phyloP scores from a whole-genome alignment of 2,329 filamentous ascomycete species.

The Ceratocystis variospora region DNA sequence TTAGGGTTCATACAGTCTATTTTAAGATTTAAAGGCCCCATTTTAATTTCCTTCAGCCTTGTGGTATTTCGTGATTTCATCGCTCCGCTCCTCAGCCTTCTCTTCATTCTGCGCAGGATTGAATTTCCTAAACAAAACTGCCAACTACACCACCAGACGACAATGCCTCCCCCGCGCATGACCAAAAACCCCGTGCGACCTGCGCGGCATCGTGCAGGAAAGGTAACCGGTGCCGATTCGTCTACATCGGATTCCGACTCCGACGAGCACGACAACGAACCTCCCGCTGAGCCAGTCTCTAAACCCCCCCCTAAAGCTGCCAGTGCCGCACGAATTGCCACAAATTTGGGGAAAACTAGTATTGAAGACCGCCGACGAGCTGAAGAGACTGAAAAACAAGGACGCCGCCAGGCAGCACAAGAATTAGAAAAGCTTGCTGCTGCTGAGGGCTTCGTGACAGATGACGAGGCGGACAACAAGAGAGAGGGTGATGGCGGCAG shows the following conservation, averaged over 20 bases:
- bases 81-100: neutral
- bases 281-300: constrained; percentile 22
- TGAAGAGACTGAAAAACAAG: constrained; percentile 35
- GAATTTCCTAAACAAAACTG: neutral
- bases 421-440: constrained; percentile 34
- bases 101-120: too few species aligned
- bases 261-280: constrained; percentile 29
- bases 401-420: constrained; percentile 25
- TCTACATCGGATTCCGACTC: constrained; percentile 38
- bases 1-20: neutral
- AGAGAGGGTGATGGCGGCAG: constrained; percentile 26
- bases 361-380: constrained; percentile 35
- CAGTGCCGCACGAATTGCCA: constrained; percentile 44
- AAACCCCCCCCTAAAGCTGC: constrained; percentile 43
- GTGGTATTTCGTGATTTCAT: neutral
- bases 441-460: constrained; percentile 51
- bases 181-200: constrained; percentile 78
- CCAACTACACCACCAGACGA: neutral
- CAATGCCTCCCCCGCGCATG: constrained; percentile 68
- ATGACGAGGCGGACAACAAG: constrained; percentile 30
- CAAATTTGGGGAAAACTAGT: constrained; percentile 39
- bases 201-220: constrained; percentile 74
- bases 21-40: neutral
- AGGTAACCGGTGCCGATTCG: constrained; percentile 46
- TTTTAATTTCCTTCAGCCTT: constrained; percentile 15